Base-by-base conservation (phyloP, 106 monocot species). In the Allium cepa region DNA sequence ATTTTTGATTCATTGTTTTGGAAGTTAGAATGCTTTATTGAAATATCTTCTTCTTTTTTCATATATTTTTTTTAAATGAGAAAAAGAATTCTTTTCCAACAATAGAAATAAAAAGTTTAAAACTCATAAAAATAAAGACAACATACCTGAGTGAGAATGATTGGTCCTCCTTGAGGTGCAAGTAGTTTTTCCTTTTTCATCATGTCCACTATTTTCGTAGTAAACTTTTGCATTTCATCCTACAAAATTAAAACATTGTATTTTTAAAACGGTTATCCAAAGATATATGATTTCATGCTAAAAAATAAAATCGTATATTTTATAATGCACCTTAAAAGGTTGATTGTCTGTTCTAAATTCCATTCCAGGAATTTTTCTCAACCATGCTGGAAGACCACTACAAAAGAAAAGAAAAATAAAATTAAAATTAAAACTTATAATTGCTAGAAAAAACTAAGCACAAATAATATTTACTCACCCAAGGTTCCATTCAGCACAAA, bases 401-500 rank as follows among this genome's bases (percentile, higher is more conserved):
- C 66, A 16, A 22, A 50, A 57, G 15, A 61, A 10, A 49, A 55
- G 28, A 9, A 68, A 3, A 17, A 66, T 17, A 51, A 22, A 0
- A 14, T 17, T n/a, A n/a, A n/a, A n/a, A 53, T 14, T 53, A 53
- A 65, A 11, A 12, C 17, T 67, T 26, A 51, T 4, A 36, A 36
- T 36, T 36, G 22, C 16, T 64, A 50, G 0, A 65, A 53, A 0
- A 14, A 8, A 36, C 5, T 36, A 36, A 36, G 1, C 3, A 36
- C 5, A 49, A 18, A 65, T 64, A 61, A 61, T 63, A 14, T 17
- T 62, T 9, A 16, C 17, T 50, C 71, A 84, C 84, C 84, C 84
- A 57, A 71, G 73, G 48, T 80, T 80, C 84, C 84, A 84, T 52
- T 84, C 84, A 11, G 84, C 84, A 58, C 84, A 84, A 57, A 74